phyloP scores from a whole-genome alignment of 148 eudicot species.

The Vaccinium corymbosum region DNA sequence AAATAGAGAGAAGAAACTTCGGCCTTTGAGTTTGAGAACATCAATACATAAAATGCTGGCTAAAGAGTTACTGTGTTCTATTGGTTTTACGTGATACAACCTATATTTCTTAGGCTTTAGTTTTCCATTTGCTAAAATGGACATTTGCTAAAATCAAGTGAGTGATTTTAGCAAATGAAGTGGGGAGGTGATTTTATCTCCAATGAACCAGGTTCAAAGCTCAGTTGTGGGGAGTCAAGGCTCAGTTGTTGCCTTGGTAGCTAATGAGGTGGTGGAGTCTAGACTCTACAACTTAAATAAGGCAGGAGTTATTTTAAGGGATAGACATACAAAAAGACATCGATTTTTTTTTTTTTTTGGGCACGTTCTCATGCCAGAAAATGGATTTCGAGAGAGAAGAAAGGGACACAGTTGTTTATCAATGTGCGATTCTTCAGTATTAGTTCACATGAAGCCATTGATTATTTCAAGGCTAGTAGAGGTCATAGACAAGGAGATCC shows the following conservation, averaged over 20 bases:
- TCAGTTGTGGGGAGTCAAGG: background rate
- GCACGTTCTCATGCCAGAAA: background rate
- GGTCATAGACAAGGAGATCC: background rate
- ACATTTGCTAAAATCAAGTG: too few relatives aligned
- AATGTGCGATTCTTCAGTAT: conserved; percentile 1
- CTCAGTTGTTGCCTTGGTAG: background rate
- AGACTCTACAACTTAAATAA: background rate
- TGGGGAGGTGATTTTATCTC: too few relatives aligned
- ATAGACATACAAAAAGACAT: background rate
- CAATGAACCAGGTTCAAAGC: too few relatives aligned
- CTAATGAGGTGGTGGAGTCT: background rate
- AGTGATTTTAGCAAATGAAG: too few relatives aligned
- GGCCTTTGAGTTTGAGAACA: background rate
- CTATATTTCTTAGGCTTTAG: background rate
- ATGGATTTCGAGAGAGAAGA: background rate
- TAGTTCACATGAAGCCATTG: background rate
- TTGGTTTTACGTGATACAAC: background rate
- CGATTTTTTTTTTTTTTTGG: background rate
- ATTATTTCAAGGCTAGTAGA: background rate
- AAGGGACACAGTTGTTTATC: background rate
- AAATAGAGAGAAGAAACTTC: background rate
- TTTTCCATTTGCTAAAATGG: too few relatives aligned
- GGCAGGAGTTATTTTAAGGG: background rate
- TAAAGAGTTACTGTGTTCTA: background rate
- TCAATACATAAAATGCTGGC: background rate